Base-by-base conservation (phyloP, 164 flowering plant genomes). In the Vitis rotundifolia region DNA sequence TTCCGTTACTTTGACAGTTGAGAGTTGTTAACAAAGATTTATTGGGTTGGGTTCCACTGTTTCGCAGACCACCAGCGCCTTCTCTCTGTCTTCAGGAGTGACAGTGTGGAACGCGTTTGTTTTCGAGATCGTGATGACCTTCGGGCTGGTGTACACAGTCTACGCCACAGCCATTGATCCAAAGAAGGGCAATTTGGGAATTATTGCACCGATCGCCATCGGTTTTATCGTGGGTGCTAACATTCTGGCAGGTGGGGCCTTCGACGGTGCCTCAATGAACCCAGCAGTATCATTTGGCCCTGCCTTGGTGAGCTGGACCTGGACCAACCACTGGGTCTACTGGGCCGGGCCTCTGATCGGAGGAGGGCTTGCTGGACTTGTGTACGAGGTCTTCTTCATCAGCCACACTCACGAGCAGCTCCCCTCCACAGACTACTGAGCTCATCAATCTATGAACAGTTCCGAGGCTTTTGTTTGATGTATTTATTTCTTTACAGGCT, bases 221-320 rank as follows among this genome's bases (percentile, higher is more conserved):
- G 97, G 97, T 58, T 83, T 89, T 75, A 86, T 89, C 3, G 90
- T 89, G 60, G 97, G 91, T 2, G 97, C 97, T 11, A 91, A 91
- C 76, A 86, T 88, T 26, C 68, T 91, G 52, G 92, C 75, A 0
- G 94, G 94, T 11, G 97, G 94, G 3, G 88, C 94, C 0, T 91
- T 91, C 59, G 82, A 76, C n/a, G 97, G 97, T 3, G 94, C 91
- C 0, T 89, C 97, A 0, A 91, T 91, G 97, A 91, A 91, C 88
- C 97, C 97, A 4, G 91, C 92, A 7, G 87, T 86, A 3, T 79
- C 94, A 0, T 88, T 91, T 58, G 97, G 97, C 7, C 94, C 97
- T 0, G 92, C 97, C 12, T 26, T 89, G 58, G 91, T 88, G 67
- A 83, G 92, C 74, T 89, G 94, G 94, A 72, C 44, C 68, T 91